Evolutionary conservation across 2,329 filamentous ascomycete genomes (phyloP).

Genomic region (Aureobasidium melanogenum): DNA sequence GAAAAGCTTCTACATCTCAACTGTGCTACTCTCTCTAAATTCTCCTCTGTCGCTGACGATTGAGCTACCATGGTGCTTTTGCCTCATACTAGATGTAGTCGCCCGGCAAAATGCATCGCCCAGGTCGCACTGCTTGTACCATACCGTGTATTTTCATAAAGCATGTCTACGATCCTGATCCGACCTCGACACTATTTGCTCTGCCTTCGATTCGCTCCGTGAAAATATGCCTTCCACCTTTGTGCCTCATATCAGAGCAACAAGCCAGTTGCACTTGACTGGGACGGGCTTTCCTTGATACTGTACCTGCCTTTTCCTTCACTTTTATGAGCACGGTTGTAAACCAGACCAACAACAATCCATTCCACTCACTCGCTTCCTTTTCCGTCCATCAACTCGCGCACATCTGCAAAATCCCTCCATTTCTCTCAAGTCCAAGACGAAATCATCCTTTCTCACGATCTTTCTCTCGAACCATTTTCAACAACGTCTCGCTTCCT

Average conservation of each 20-base stretch:
- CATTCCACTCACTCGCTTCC: not conserved
- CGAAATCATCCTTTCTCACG: not conserved
- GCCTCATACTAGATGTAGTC: not conserved
- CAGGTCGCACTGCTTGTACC: slow-evolving; percentile 8
- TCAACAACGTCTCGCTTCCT: not conserved
- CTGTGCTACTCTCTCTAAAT: not conserved
- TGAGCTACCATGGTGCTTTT: not conserved
- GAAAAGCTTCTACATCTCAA: slow-evolving; percentile 6
- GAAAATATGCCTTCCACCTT: not conserved
- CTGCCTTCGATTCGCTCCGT: not conserved
- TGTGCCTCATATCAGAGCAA: not conserved
- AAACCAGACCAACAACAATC: not conserved
- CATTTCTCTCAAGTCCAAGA: not conserved
- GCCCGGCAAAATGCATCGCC: not conserved
- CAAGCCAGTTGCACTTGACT: not conserved
- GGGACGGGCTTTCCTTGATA: not conserved
- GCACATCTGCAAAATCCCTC: not conserved
- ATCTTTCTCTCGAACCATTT: not conserved
- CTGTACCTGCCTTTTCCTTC: not conserved
- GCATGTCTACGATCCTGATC: not conserved
- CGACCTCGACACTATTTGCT: slow-evolving; percentile 3
- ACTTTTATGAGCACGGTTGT: not conserved
- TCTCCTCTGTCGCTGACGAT: not conserved
- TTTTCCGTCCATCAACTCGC: not conserved
- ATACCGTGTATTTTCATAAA: not conserved